Evolutionary conservation across 192 early-diverging fungal species (phyloP).

Genomic region (Gigaspora rosea): DNA sequence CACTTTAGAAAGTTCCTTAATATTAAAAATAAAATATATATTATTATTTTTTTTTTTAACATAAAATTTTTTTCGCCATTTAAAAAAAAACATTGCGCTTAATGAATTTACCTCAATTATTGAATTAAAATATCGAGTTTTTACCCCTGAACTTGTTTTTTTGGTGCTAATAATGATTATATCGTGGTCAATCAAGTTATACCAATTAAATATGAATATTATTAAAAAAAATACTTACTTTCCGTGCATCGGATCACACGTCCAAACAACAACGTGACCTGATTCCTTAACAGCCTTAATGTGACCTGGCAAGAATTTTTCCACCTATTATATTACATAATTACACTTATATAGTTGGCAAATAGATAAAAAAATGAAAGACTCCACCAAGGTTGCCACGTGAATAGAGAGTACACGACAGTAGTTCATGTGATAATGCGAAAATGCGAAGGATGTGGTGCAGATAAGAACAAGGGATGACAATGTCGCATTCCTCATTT

Average conservation of each 20-base stretch:
- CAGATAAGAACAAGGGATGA: too few relatives aligned
- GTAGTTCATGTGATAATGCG: too few relatives aligned
- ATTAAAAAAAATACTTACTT: slow-evolving; percentile 57
- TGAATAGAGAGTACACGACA: too few relatives aligned
- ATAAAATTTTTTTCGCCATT: too few relatives aligned
- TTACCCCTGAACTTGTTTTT: slow-evolving; percentile 75
- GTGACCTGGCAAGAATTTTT: slow-evolving; percentile 79
- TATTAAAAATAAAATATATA: neutral
- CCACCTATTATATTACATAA: slow-evolving; percentile 47
- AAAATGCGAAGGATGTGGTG: too few relatives aligned
- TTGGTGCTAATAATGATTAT: slow-evolving; percentile 61
- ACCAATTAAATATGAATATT: neutral
- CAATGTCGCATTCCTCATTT: too few relatives aligned
- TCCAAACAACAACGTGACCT: slow-evolving; percentile 91
- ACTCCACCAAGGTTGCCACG: too few relatives aligned
- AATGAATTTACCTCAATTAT: slow-evolving; percentile 63
- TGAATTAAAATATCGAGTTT: slow-evolving; percentile 88
- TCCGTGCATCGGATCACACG: slow-evolving; percentile 98
- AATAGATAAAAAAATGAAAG: too few relatives aligned
- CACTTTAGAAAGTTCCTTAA: slow-evolving; percentile 74
- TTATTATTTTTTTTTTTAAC: too few relatives aligned
- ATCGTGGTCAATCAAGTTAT: neutral
- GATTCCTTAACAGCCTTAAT: slow-evolving; percentile 88
- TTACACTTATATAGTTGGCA: neutral
- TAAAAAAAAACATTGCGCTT: neutral